Evolutionary conservation across 352 stramenopile species (phyloP).

Genomic region (Globisporangium uncinulatum): DNA sequence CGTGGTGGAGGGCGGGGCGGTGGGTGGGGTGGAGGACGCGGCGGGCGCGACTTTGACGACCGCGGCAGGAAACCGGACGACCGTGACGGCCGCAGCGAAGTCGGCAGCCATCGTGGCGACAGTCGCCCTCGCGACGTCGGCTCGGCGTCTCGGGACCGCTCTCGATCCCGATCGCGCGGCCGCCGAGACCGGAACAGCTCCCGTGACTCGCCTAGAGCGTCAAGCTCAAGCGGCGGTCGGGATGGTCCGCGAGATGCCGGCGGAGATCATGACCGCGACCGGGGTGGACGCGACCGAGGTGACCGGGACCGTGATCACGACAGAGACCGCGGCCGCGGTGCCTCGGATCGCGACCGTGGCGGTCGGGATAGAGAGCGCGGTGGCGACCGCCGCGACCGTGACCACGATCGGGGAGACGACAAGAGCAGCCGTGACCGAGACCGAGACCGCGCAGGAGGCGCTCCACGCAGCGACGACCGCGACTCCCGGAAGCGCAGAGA

Average conservation of each 20-base stretch:
- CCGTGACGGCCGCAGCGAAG: slow-evolving; percentile 18
- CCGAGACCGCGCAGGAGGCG: slow-evolving; percentile 15
- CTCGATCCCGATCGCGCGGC: slow-evolving; percentile 40
- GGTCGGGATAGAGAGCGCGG: slow-evolving; percentile 20
- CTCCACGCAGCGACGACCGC: slow-evolving; percentile 40
- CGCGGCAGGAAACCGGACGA: slow-evolving; percentile 24
- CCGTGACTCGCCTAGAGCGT: slow-evolving; percentile 4
- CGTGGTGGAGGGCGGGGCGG: slow-evolving; percentile 23
- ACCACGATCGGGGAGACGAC: slow-evolving; percentile 25
- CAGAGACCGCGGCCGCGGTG: slow-evolving; percentile 21
- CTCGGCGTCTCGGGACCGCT: slow-evolving; percentile 35
- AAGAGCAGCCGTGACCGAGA: slow-evolving; percentile 25
- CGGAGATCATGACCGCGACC: slow-evolving; percentile 10
- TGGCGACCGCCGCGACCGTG: slow-evolving; percentile 22
- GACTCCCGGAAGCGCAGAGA: slow-evolving; percentile 61
- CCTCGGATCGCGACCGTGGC: slow-evolving; percentile 14
- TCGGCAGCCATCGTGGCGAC: slow-evolving; percentile 12
- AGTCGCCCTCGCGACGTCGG: slow-evolving; percentile 34
- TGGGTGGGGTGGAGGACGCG: slow-evolving; percentile 10
- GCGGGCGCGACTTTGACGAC: slow-evolving; percentile 33
- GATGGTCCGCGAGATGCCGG: slow-evolving; percentile 5
- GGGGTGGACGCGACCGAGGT: slow-evolving; percentile 11
- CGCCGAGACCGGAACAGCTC: slow-evolving; percentile 18
- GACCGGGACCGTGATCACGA: slow-evolving; percentile 24
- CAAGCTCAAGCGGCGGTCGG: slow-evolving; percentile 11